These are phyloP conservation scores for Maudiozyma serrabonitensis DNA, from an alignment of 805 yeast species.

Conservation along the genomic window DNA sequence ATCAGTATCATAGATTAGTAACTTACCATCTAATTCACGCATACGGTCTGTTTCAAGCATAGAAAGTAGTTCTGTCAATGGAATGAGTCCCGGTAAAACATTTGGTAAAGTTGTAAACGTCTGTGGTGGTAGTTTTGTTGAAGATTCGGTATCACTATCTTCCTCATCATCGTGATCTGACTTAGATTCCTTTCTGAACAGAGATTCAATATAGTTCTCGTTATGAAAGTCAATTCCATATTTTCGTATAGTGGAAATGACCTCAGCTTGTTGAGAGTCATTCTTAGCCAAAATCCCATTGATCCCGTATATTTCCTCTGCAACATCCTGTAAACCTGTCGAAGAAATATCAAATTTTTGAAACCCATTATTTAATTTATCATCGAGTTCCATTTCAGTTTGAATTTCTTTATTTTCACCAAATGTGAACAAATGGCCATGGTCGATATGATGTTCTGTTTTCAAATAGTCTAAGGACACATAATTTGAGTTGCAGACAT, in stretches of 20 bases:
- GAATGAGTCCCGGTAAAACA: slow-evolving; percentile 43
- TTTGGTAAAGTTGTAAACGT: slow-evolving; percentile 26
- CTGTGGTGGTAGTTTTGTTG: not conserved
- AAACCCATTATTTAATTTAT: slow-evolving; percentile 1
- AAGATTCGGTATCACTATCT: too few relatives aligned
- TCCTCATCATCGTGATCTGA: not conserved
- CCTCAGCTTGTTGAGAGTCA: not conserved
- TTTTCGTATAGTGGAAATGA: not conserved
- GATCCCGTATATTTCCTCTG: slow-evolving; percentile 34
- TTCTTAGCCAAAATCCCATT: slow-evolving; percentile 14
- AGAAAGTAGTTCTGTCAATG: slow-evolving; percentile 37
- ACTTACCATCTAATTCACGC: slow-evolving; percentile 13
- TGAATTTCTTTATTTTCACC: slow-evolving; percentile 1
- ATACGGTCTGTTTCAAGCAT: slow-evolving; percentile 27
- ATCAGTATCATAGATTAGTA: slow-evolving; percentile 19
- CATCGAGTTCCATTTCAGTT: slow-evolving; percentile 4
- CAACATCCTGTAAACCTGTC: slow-evolving; percentile 13
- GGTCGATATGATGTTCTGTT: slow-evolving; percentile 8
- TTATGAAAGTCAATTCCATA: slow-evolving; percentile 13
- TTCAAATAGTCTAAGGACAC: slow-evolving; percentile 19
- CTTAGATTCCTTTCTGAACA: not conserved
- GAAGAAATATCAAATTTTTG: not conserved
- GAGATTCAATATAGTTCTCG: not conserved
- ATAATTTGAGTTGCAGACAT: slow-evolving; percentile 40
- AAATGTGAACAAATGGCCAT: slow-evolving; percentile 22